Evolutionary conservation across 192 early-diverging fungal genomes (phyloP), one percentile per base, ranked within the genome.

Genomic region (Obelidium mucronatum): DNA sequence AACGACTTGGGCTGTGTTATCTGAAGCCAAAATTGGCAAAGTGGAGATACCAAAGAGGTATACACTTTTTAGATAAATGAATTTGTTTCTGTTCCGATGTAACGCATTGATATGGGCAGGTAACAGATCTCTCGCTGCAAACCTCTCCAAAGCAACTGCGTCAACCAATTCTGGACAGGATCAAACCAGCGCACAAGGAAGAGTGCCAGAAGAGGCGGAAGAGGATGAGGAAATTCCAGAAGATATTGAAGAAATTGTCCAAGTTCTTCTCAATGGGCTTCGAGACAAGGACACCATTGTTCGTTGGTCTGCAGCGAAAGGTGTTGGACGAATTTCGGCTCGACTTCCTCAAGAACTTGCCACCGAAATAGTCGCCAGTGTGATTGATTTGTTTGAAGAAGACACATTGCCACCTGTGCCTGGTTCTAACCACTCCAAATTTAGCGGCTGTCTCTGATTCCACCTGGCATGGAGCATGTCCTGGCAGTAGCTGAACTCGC

Each of bases 281-380:
- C 87, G 91, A 15, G 94, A 97, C 74, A 94, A 89, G 84, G 91
- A 95, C 72, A 99, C 98, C 0, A 93, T 99, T 72, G 97, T 99
- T 2, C 91, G 98, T 63, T 98, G 96, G 96, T 97, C 96, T 11
- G 91, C 96, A 4, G 96, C 98, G 6, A 99, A 99, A 85, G 98
- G 97, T 15, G 83, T 99, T 60, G 98, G 94, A 3, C 86, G 98
- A 56, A 89, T 99, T 65, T 82, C 92, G 2, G 90, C 91, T 51
- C 85, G 98, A 31, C 77, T 99, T 58, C 92, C 94, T 1, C 83
- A 84, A 39, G 91, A 91, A 28, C 81, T 97, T 55, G 94, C 91
- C 0, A 90, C 91, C 42, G 94, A 98, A 67, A 91, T 99, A 28
- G 89, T 96, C 17, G 79, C 81, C 0, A 91, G 91, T 1, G 87